A percentile compares a stretch with the other conserved stretches of the same genome.
Conservation (phyloP, 371 early-diverging fungal genomes). For the Funneliformis caledonium region DNA sequence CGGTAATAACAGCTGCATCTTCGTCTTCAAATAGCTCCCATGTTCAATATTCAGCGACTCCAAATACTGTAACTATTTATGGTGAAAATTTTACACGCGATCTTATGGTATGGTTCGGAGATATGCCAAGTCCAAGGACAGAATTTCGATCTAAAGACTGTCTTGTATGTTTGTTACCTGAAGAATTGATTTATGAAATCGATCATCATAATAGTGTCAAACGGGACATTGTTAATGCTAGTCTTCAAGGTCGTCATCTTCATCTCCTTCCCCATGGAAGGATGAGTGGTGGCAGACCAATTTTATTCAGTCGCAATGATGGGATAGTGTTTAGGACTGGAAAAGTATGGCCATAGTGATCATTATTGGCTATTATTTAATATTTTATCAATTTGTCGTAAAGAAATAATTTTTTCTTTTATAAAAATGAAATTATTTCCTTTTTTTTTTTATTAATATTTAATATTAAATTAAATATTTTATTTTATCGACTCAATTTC, state of each 20-base stretch:
- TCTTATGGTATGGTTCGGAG: slow-evolving; percentile 74
- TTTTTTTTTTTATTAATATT: background rate
- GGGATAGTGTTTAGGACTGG: slow-evolving; percentile 72
- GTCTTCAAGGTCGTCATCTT: slow-evolving; percentile 35
- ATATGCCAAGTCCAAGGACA: slow-evolving; percentile 56
- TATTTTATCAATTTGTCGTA: background rate
- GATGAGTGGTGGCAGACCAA: slow-evolving; percentile 47
- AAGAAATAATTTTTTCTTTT: no score
- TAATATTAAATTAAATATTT: background rate
- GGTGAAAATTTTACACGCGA: slow-evolving; percentile 72
- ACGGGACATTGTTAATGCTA: slow-evolving; percentile 43
- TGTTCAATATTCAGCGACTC: slow-evolving; percentile 12
- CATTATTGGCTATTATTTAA: background rate
- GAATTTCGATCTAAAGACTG: slow-evolving; percentile 59
- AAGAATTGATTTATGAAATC: slow-evolving; percentile 28
- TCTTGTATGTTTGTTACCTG: slow-evolving; percentile 56
- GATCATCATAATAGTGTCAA: slow-evolving; percentile 42
- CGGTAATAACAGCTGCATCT: slow-evolving; percentile 41
- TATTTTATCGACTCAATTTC: no score
- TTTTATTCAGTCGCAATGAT: slow-evolving; percentile 66
- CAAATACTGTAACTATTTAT: slow-evolving; percentile 41
- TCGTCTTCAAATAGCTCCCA: slow-evolving; percentile 44
- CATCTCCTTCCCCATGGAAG: slow-evolving; percentile 35
- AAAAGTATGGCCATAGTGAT: slow-evolving; percentile 6
- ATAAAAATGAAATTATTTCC: background rate